Conservation (phyloP, 805 yeast species). For the Lachancea thermotolerans region DNA sequence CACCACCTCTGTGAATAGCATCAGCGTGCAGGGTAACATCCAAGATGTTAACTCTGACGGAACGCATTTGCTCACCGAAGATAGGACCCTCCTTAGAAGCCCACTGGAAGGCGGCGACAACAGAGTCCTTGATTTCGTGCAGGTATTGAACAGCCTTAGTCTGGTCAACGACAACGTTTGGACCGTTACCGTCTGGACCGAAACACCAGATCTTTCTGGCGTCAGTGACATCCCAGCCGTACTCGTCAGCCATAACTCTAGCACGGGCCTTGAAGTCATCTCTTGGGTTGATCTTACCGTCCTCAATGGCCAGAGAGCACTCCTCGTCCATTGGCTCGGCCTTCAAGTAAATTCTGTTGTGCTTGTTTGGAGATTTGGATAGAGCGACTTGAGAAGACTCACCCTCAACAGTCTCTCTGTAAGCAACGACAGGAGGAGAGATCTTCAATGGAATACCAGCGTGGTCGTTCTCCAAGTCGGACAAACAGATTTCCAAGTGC, state of each 20-base stretch:
- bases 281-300: constrained; percentile 86
- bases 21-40: constrained; percentile 99
- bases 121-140: constrained; percentile 98
- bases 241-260: constrained; percentile 96
- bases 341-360: constrained; percentile 97
- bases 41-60: constrained; percentile 93
- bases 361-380: constrained; percentile 99
- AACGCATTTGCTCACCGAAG: constrained; percentile 94
- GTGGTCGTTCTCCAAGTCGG: constrained; percentile 95
- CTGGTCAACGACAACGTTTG: constrained; percentile 98
- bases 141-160: constrained; percentile 99
- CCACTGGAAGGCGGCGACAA: constrained; percentile 99
- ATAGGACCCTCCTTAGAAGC: constrained; percentile 99
- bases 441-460: constrained; percentile 98
- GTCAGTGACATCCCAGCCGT: constrained; percentile 98
- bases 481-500: constrained; percentile 96
- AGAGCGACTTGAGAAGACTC: constrained; percentile 94
- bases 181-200: constrained; percentile 99
- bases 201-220: constrained; percentile 99
- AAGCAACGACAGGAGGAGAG: constrained; percentile 96
- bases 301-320: constrained; percentile 84
- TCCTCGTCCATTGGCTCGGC: constrained; percentile 97
- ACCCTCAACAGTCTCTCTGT: constrained; percentile 95
- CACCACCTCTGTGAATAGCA: constrained; percentile 99
- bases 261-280: constrained; percentile 99